These are phyloP conservation scores for Vitis rupestris DNA, from an alignment of 164 flowering plant species.

Conservation along the genomic window DNA sequence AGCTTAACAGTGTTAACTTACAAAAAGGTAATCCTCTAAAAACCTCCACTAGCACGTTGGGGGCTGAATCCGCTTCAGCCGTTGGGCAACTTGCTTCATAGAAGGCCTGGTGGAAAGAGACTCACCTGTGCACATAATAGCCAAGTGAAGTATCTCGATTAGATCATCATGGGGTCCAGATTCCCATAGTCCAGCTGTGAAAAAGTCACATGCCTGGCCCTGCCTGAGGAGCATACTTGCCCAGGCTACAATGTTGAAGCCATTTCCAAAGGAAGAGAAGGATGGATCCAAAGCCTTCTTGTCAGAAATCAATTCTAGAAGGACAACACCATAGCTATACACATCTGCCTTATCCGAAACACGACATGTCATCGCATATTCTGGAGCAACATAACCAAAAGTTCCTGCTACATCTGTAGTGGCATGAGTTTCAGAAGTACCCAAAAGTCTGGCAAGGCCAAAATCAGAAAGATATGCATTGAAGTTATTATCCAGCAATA, in stretches of 20 bases:
- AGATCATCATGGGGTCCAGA: constrained; percentile 7
- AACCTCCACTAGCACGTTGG: not conserved
- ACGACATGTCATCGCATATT: constrained; percentile 22
- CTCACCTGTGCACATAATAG: constrained; percentile 7
- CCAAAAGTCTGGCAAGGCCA: constrained; percentile 22
- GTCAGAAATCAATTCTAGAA: constrained; percentile 15
- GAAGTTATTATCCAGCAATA: constrained; percentile 16
- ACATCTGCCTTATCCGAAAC: constrained; percentile 24
- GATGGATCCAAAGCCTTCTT: constrained; percentile 14
- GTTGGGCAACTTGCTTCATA: constrained; percentile 11
- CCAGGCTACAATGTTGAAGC: constrained; percentile 5
- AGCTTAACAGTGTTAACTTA: not conserved
- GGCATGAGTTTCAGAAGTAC: constrained; percentile 23
- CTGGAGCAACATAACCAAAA: constrained; percentile 22
- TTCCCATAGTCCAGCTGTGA: constrained; percentile 5
- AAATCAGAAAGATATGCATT: constrained; percentile 20
- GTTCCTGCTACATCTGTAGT: constrained; percentile 25
- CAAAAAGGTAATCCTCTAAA: not conserved
- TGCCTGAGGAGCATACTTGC: constrained; percentile 2
- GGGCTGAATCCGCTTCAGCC: constrained; percentile 10
- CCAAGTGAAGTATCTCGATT: constrained; percentile 7
- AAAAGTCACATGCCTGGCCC: not conserved
- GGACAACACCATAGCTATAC: constrained; percentile 20
- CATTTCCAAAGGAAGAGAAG: constrained; percentile 4
- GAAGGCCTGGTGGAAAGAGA: constrained; percentile 8